Percentiles rank a stretch among this genome's conserved stretches.
Evolutionary conservation across 2,329 filamentous ascomycete genomes (phyloP).

Genomic region (Paraconiothyrium sp.): DNA sequence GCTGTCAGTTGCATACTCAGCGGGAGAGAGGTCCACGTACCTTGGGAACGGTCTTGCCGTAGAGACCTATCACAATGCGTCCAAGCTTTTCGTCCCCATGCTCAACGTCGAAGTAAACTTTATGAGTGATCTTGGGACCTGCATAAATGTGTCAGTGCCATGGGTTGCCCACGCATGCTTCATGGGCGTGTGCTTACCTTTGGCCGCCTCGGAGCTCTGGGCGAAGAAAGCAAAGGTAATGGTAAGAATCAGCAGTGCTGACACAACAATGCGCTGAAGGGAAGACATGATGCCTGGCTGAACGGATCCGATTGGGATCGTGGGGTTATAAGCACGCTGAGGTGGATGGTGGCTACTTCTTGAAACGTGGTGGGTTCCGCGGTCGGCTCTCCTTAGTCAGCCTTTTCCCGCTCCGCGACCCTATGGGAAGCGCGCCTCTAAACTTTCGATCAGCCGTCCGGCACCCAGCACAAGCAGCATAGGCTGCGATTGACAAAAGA

Average conservation of each 20-base stretch:
- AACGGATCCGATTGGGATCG: conserved; percentile 29
- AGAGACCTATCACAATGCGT: conserved; percentile 81
- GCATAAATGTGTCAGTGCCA: conserved; percentile 1
- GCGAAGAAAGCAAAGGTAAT: conserved; percentile 58
- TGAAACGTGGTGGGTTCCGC: conserved; percentile 45
- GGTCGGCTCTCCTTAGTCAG: conserved; percentile 34
- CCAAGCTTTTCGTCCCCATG: conserved; percentile 79
- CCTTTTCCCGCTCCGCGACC: conserved; percentile 22
- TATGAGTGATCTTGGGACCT: conserved; percentile 94
- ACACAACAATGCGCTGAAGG: conserved; percentile 74
- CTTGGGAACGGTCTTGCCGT: conserved; percentile 87
- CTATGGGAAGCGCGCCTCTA: conserved; percentile 19
- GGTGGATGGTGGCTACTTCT: conserved; percentile 25
- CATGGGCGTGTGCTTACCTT: conserved; percentile 46
- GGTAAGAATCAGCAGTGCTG: conserved; percentile 79
- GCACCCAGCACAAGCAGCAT: conserved; percentile 26
- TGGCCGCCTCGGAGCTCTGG: conserved; percentile 44
- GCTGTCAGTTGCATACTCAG: conserved; percentile 23
- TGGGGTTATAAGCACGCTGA: conserved; percentile 38
- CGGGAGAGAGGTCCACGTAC: conserved; percentile 44
- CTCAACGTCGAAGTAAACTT: conserved; percentile 87
- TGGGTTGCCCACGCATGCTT: background rate
- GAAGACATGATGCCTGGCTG: conserved; percentile 72
- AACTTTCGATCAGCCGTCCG: conserved; percentile 24
- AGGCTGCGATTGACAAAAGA: conserved; percentile 26